These are phyloP conservation scores for Oryza rufipogon DNA, from an alignment of 176 grass and related monocot genomes.

Conservation along the genomic window DNA sequence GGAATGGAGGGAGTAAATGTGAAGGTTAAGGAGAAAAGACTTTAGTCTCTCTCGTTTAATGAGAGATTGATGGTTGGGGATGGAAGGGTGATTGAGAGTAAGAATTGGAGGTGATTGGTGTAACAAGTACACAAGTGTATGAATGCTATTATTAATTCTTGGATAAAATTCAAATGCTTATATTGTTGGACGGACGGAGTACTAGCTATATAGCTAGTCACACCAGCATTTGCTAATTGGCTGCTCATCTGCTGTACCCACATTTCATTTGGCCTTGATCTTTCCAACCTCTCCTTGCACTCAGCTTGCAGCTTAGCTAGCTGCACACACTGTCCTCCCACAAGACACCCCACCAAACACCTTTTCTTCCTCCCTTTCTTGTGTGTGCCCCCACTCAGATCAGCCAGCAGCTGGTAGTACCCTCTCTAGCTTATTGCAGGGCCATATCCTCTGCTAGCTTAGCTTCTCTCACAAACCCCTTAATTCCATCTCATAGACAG, in stretches of 20 bases:
- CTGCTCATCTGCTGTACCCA: slow-evolving; percentile 36
- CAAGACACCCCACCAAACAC: slow-evolving; percentile 50
- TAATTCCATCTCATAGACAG: slow-evolving; percentile 27
- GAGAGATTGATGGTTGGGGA: too few relatives aligned
- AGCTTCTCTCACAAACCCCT: slow-evolving; percentile 50
- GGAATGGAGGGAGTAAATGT: too few relatives aligned
- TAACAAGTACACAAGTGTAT: too few relatives aligned
- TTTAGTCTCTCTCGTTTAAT: too few relatives aligned
- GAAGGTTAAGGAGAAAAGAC: too few relatives aligned
- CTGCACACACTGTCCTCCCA: slow-evolving; percentile 37
- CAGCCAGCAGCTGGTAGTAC: not conserved
- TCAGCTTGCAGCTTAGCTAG: not conserved
- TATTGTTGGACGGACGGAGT: too few relatives aligned
- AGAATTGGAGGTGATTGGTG: too few relatives aligned
- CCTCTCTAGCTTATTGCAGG: not conserved
- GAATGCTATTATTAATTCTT: too few relatives aligned
- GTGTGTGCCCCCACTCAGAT: slow-evolving; percentile 41
- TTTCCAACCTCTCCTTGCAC: slow-evolving; percentile 44
- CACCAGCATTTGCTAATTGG: slow-evolving; percentile 24
- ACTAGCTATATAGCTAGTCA: slow-evolving; percentile 12
- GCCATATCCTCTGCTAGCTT: not conserved
- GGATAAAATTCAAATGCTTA: too few relatives aligned
- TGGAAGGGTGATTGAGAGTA: too few relatives aligned
- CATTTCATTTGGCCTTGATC: slow-evolving; percentile 24
- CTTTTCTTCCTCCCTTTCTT: slow-evolving; percentile 38